Evolutionary conservation across 345 rosid genomes (phyloP).

Genomic region (Acer saccharum): DNA sequence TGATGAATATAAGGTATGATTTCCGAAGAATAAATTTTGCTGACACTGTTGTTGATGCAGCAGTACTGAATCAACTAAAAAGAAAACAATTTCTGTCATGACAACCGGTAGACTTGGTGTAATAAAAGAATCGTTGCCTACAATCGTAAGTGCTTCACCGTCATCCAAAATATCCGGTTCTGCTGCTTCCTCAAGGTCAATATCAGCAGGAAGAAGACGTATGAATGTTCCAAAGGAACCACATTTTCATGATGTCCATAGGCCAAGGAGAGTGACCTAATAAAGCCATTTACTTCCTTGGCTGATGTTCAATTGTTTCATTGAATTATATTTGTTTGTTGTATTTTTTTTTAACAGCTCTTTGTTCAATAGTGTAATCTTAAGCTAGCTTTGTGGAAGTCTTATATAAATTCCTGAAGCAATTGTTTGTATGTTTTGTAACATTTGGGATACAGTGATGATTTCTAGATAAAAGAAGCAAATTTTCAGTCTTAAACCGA

Average conservation of each 20-base stretch:
- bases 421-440: conserved; percentile 31
- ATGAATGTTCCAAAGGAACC: conserved; percentile 66
- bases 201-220: conserved; percentile 43
- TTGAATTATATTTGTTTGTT: conserved; percentile 32
- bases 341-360: neutral
- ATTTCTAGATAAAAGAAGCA: no score
- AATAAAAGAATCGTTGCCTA: conserved; percentile 33
- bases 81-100: conserved; percentile 19
- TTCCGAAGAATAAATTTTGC: conserved; percentile 1
- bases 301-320: conserved; percentile 40
- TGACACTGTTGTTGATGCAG: conserved; percentile 32
- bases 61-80: conserved; percentile 45
- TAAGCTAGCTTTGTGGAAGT: neutral
- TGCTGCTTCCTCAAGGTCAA: conserved; percentile 22
- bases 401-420: neutral
- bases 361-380: no score
- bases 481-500: no score
- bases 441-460: neutral
- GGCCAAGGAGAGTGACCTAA: conserved; percentile 46
- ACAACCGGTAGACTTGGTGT: conserved; percentile 29
- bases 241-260: conserved; percentile 55
- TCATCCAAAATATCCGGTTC: conserved; percentile 34
- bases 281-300: neutral
- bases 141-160: conserved; percentile 25
- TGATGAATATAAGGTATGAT: neutral